Conservation (phyloP, 768 basidiomycete genomes). For the Cyclocybe aegerita region DNA sequence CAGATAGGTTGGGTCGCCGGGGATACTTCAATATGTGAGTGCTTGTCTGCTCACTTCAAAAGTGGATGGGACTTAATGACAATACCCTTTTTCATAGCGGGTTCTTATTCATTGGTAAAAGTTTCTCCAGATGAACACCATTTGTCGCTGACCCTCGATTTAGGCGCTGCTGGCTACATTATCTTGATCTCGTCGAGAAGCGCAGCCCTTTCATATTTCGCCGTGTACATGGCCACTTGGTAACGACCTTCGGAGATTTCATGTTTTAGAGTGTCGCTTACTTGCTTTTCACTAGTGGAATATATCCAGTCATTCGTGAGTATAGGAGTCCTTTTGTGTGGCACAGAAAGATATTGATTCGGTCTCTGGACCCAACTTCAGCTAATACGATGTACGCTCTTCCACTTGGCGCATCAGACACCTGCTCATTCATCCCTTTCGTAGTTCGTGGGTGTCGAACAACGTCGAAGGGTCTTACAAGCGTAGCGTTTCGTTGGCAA, state of each 20-base stretch:
- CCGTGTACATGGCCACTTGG: slow-evolving; percentile 70
- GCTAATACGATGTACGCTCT: slow-evolving; percentile 57
- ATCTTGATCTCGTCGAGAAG: slow-evolving; percentile 65
- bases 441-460: slow-evolving; percentile 60
- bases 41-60: slow-evolving; percentile 2
- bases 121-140: slow-evolving; percentile 11
- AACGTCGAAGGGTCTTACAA: slow-evolving; percentile 79
- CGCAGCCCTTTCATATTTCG: slow-evolving; percentile 68
- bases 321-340: not conserved
- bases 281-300: slow-evolving; percentile 60
- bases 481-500: slow-evolving; percentile 67
- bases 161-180: slow-evolving; percentile 65
- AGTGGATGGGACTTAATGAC: not conserved
- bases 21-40: slow-evolving; percentile 66
- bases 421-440: not conserved
- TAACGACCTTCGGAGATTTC: slow-evolving; percentile 36
- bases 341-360: slow-evolving; percentile 25
- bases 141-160: not conserved
- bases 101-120: slow-evolving; percentile 35
- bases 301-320: slow-evolving; percentile 74
- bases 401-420: slow-evolving; percentile 50
- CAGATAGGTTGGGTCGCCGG: slow-evolving; percentile 60
- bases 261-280: slow-evolving; percentile 30
- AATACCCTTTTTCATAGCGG: slow-evolving; percentile 20
- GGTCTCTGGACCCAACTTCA: slow-evolving; percentile 17